Percentiles rank a stretch among this genome's conserved stretches.
Evolutionary conservation across 768 basidiomycete species (phyloP).

Genomic region (Suillus placidus): DNA sequence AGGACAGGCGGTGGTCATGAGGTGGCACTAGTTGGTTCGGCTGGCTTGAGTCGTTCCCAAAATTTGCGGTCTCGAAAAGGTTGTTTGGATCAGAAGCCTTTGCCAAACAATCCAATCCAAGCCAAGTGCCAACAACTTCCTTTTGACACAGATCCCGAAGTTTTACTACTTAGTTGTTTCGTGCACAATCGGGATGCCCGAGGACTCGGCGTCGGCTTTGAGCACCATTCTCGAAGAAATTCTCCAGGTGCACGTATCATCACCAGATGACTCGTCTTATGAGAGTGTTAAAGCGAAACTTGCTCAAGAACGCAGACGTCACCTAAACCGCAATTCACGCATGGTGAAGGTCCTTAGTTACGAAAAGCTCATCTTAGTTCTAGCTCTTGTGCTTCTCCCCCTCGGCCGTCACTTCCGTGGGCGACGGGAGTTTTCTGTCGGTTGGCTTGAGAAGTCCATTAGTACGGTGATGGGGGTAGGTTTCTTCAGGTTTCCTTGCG

Average conservation of each 20-base stretch:
- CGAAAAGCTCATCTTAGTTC: background rate
- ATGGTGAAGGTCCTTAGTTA: background rate
- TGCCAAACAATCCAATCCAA: conserved; percentile 7
- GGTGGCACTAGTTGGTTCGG: background rate
- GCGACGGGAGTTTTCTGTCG: background rate
- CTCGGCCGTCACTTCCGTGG: background rate
- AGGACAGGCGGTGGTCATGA: background rate
- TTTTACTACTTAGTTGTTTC: background rate
- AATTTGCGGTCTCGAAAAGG: conserved; percentile 11
- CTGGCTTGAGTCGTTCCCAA: background rate
- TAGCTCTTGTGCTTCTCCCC: background rate
- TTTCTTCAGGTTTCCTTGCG: background rate
- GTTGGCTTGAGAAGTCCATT: background rate
- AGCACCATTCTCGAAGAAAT: background rate
- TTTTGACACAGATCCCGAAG: background rate
- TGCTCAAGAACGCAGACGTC: background rate
- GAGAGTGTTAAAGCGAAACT: background rate
- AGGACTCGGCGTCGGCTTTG: background rate
- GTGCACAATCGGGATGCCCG: background rate
- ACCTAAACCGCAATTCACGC: background rate
- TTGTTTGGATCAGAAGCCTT: conserved; percentile 15
- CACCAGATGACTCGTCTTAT: background rate
- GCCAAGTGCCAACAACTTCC: background rate
- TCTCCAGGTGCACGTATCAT: background rate
- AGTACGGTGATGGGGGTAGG: background rate